Conservation (phyloP, 1,284 basidiomycete genomes). For the Tremellales sp. region DNA sequence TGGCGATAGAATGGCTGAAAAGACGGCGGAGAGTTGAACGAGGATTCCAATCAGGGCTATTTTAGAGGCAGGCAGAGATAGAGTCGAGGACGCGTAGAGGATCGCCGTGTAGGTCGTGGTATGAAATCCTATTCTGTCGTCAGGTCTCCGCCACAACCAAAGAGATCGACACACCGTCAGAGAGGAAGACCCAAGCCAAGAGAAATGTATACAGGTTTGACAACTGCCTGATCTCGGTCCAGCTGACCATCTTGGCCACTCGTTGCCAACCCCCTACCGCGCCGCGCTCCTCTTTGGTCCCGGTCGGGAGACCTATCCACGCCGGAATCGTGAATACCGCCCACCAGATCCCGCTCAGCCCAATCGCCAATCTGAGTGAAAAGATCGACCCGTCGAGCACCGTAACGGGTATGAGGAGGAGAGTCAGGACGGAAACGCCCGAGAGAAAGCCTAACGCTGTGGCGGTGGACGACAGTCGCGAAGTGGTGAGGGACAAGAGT, state of each 20-base stretch:
- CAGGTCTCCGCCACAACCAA: conserved; percentile 1
- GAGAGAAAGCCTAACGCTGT: conserved; percentile 74
- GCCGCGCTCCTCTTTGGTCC: conserved; percentile 11
- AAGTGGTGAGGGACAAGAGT: conserved; percentile 64
- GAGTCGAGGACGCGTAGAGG: conserved; percentile 45
- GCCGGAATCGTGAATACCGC: conserved; percentile 71
- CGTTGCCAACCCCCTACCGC: conserved; percentile 31
- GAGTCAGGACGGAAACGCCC: conserved; percentile 66
- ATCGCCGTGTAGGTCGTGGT: conserved; percentile 45
- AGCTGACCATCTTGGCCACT: conserved; percentile 59
- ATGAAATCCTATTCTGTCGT: conserved; percentile 36
- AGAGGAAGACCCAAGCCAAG: conserved; percentile 84
- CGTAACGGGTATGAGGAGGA: conserved; percentile 70
- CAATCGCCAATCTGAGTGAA: conserved; percentile 70
- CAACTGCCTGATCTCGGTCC: conserved; percentile 65
- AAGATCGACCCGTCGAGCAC: conserved; percentile 65
- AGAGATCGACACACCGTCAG: conserved; percentile 62
- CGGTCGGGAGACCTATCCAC: conserved; percentile 62
- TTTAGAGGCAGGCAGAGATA: conserved; percentile 49
- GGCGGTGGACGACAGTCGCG: conserved; percentile 73
- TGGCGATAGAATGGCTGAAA: conserved; percentile 43
- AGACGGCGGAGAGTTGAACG: conserved; percentile 44
- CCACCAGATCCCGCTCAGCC: conserved; percentile 80
- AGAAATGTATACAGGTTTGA: conserved; percentile 80
- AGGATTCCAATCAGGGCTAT: conserved; percentile 49